Evolutionary conservation across 2,329 filamentous ascomycete species (phyloP).

Genomic region (Didymella pinodella): DNA sequence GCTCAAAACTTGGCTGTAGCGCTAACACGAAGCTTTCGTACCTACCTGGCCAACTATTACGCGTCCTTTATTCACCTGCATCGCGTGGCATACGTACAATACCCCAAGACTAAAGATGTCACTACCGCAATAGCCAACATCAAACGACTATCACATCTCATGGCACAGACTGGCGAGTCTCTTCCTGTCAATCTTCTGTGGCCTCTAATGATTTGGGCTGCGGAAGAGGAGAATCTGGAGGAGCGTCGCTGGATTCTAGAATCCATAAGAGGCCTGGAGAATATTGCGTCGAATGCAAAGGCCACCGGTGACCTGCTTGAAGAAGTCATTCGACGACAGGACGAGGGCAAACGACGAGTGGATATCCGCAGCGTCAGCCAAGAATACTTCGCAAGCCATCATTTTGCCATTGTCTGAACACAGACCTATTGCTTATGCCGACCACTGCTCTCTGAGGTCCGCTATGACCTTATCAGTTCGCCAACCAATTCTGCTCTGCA

Average conservation of each 20-base stretch:
- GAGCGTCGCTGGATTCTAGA: conserved; percentile 62
- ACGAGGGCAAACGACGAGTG: conserved; percentile 47
- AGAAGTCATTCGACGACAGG: conserved; percentile 51
- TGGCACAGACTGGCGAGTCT: conserved; percentile 56
- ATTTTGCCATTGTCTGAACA: conserved; percentile 62
- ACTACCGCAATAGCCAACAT: conserved; percentile 60
- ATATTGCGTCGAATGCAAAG: conserved; percentile 52
- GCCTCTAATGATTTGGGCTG: conserved; percentile 65
- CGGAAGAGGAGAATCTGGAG: conserved; percentile 60
- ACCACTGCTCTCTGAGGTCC: conserved; percentile 39
- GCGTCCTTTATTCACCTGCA: conserved; percentile 65
- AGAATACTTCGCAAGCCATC: conserved; percentile 59
- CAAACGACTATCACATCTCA: conserved; percentile 57
- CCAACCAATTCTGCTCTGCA: conserved; percentile 39
- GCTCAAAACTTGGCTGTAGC: conserved; percentile 59
- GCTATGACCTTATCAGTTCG: conserved; percentile 38
- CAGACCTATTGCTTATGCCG: not conserved
- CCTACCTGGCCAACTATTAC: conserved; percentile 65
- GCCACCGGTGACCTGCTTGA: conserved; percentile 52
- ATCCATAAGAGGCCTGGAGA: conserved; percentile 55
- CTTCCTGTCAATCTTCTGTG: conserved; percentile 66
- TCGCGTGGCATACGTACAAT: conserved; percentile 63
- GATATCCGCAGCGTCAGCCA: conserved; percentile 52
- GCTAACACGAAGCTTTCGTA: conserved; percentile 63
- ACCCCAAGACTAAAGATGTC: conserved; percentile 62